Evolutionary conservation across 805 yeast genomes (phyloP).

Genomic region (Torulaspora franciscae): DNA sequence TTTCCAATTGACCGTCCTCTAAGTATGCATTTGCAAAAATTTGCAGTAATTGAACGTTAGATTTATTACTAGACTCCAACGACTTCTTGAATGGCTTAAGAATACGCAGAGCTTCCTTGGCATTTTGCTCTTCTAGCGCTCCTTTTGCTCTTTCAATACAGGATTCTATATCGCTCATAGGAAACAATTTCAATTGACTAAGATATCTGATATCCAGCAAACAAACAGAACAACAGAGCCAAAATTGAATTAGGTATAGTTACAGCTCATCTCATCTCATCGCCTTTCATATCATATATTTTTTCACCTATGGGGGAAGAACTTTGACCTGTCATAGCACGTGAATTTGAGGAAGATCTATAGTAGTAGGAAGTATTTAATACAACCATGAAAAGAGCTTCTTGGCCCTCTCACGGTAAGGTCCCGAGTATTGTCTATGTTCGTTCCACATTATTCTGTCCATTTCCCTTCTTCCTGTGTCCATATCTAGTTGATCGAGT

Average conservation of each 20-base stretch:
- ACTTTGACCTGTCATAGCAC: constrained; percentile 1
- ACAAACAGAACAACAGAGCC: neutral
- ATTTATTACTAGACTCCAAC: constrained; percentile 22
- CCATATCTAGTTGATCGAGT: constrained; percentile 71
- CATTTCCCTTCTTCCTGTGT: constrained; percentile 77
- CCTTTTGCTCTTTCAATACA: constrained; percentile 23
- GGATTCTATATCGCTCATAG: constrained; percentile 18
- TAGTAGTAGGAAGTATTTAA: constrained; percentile 8
- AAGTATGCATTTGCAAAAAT: constrained; percentile 70
- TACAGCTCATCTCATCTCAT: constrained; percentile 13
- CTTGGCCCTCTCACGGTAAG: constrained; percentile 30
- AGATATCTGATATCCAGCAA: neutral
- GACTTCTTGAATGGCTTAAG: constrained; percentile 35
- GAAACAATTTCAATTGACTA: neutral
- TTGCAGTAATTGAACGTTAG: constrained; percentile 47
- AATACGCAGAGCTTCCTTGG: constrained; percentile 35
- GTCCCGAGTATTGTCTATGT: constrained; percentile 42
- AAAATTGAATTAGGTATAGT: constrained; percentile 1
- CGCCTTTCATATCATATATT: neutral
- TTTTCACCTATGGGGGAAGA: neutral
- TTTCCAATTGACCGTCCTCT: constrained; percentile 75
- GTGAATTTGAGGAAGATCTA: neutral
- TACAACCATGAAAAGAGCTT: constrained; percentile 34
- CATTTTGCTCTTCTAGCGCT: constrained; percentile 25
- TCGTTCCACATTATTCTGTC: constrained; percentile 82